Conservation (phyloP, 306 rosid species). For the Datisca glomerata region DNA sequence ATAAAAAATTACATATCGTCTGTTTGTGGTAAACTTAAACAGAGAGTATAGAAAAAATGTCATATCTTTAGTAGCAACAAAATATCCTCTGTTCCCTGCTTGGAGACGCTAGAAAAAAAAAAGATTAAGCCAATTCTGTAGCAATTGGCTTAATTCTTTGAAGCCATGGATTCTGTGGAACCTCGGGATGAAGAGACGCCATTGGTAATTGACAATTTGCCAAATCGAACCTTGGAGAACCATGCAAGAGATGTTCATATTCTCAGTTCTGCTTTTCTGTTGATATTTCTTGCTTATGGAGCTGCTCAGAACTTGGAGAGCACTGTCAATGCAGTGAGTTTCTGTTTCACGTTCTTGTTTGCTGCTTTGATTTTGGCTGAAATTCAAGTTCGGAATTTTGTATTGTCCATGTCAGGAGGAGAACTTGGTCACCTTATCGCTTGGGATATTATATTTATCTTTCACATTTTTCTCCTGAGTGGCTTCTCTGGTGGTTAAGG, state of each 20-base stretch:
- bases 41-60: too few species aligned
- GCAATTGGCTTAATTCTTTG: conserved; percentile 3
- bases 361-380: background rate
- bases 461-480: conserved; percentile 69
- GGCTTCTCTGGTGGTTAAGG: conserved; percentile 74
- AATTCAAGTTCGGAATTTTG: background rate
- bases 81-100: too few species aligned
- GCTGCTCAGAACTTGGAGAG: conserved; percentile 91
- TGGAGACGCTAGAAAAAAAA: too few species aligned
- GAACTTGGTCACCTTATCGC: conserved; percentile 72
- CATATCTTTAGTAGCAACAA: too few species aligned
- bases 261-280: conserved; percentile 54
- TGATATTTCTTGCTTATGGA: conserved; percentile 76
- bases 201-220: conserved; percentile 22
- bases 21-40: too few species aligned
- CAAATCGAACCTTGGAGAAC: conserved; percentile 12
- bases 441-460: conserved; percentile 70
- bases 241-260: conserved; percentile 52
- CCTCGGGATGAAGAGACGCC: conserved; percentile 47
- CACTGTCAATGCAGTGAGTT: conserved; percentile 62
- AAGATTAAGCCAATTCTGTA: too few species aligned
- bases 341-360: background rate
- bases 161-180: conserved; percentile 33
- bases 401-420: conserved; percentile 37
- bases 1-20: too few species aligned